A percentile compares a stretch with the other conserved stretches of the same genome.
Conservation (phyloP, 495 filamentous ascomycete species). For the Hypomontagnella monticulosa region DNA sequence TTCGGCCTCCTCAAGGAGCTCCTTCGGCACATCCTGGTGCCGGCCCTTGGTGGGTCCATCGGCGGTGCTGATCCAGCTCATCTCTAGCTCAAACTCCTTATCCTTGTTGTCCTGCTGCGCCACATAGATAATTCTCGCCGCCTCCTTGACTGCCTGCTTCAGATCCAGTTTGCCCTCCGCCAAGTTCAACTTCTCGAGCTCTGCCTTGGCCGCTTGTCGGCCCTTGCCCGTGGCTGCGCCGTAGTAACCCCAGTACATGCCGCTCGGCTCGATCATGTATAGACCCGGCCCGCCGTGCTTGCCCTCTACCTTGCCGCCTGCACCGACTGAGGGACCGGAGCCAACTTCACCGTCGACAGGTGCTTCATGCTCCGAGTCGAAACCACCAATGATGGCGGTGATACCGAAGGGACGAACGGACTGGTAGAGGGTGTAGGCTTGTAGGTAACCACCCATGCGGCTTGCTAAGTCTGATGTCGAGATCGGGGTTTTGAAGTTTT, state of each 20-base stretch:
- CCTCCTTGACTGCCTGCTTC: conserved; percentile 91
- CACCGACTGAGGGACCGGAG: conserved; percentile 75
- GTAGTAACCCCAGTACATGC: conserved; percentile 98
- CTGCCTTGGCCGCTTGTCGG: conserved; percentile 93
- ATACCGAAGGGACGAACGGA: conserved; percentile 96
- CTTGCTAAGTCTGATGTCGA: conserved; percentile 84
- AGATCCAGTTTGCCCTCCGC: conserved; percentile 77
- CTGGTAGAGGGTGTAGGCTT: conserved; percentile 96
- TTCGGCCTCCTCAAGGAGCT: conserved; percentile 90
- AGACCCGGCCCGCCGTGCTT: conserved; percentile 87
- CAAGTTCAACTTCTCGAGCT: conserved; percentile 97
- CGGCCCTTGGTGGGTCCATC: conserved; percentile 88
- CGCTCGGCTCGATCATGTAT: conserved; percentile 99
- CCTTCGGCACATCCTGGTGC: conserved; percentile 91
- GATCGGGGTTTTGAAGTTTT: conserved; percentile 90
- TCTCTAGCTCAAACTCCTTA: conserved; percentile 99
- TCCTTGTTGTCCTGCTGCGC: conserved; percentile 97
- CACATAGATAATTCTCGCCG: conserved; percentile 93
- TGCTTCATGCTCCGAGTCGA: conserved; percentile 83
- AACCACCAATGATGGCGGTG: conserved; percentile 92
- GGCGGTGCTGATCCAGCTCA: conserved; percentile 91
- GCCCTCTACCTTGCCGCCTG: conserved; percentile 80
- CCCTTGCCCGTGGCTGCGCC: conserved; percentile 97
- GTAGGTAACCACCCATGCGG: conserved; percentile 92
- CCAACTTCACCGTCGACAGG: conserved; percentile 90